Conservation (phyloP, 371 early-diverging fungal species). For the Chytridium lagenaria region DNA sequence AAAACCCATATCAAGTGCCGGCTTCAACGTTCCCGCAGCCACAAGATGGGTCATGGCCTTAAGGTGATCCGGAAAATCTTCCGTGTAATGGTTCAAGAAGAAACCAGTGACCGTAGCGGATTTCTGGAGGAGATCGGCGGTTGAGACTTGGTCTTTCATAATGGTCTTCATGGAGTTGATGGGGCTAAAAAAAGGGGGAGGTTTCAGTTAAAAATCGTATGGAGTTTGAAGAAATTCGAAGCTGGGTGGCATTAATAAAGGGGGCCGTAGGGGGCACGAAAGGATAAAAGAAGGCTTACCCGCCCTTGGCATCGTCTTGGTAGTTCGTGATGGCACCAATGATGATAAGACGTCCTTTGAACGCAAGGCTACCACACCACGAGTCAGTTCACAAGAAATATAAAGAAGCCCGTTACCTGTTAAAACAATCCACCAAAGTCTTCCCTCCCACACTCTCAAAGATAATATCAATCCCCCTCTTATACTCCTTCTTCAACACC, state of each 20-base stretch:
- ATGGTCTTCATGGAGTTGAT: constrained; percentile 43
- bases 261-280: background rate
- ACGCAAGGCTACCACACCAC: constrained; percentile 44
- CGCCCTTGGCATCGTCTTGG: constrained; percentile 24
- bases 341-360: constrained; percentile 64
- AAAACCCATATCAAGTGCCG: constrained; percentile 53
- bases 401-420: constrained; percentile 25
- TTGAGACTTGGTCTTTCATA: constrained; percentile 56
- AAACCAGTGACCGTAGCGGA: constrained; percentile 66
- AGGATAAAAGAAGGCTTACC: constrained; percentile 7
- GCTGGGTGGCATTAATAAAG: background rate
- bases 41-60: constrained; percentile 45
- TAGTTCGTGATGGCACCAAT: constrained; percentile 65
- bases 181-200: constrained; percentile 2
- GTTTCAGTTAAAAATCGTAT: background rate
- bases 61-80: constrained; percentile 47
- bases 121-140: constrained; percentile 56
- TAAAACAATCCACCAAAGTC: constrained; percentile 58
- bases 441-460: constrained; percentile 70
- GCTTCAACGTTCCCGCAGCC: constrained; percentile 48
- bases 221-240: background rate
- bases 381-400: background rate
- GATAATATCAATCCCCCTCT: constrained; percentile 63
- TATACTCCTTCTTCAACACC: constrained; percentile 63
- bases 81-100: constrained; percentile 55